Evolutionary conservation across 352 stramenopile genomes (phyloP).

Genomic region (Phytophthora nicotianae): DNA sequence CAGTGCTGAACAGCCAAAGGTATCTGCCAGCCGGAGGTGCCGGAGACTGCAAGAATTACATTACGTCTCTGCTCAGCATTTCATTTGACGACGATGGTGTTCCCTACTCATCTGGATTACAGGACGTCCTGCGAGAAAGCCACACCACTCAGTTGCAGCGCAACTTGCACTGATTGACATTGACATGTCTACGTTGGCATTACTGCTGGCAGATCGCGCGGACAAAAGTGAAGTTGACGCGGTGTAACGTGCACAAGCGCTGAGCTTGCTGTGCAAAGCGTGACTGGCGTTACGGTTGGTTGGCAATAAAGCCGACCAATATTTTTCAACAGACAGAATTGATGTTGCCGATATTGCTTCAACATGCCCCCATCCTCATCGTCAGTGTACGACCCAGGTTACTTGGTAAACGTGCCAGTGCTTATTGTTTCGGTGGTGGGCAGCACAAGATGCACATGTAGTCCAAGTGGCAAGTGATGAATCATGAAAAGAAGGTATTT

Average conservation of each 20-base stretch:
- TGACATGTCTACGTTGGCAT: constrained; percentile 18
- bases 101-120: constrained; percentile 1
- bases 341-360: background rate
- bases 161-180: background rate
- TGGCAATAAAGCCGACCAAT: background rate
- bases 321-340: constrained; percentile 1
- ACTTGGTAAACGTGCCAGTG: constrained; percentile 5
- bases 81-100: constrained; percentile 8
- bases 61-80: constrained; percentile 18
- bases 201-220: constrained; percentile 17
- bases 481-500: constrained; percentile 11
- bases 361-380: background rate
- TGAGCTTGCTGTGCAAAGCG: constrained; percentile 6
- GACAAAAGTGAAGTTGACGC: constrained; percentile 5
- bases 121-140: background rate
- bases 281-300: background rate
- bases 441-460: constrained; percentile 4
- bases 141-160: background rate
- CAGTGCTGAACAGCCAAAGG: background rate
- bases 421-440: constrained; percentile 15
- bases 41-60: background rate
- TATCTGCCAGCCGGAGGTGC: background rate
- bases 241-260: constrained; percentile 14
- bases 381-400: background rate
- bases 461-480: constrained; percentile 4